Conservation (phyloP, 108 stramenopile species). For the Fragilaria radians region DNA sequence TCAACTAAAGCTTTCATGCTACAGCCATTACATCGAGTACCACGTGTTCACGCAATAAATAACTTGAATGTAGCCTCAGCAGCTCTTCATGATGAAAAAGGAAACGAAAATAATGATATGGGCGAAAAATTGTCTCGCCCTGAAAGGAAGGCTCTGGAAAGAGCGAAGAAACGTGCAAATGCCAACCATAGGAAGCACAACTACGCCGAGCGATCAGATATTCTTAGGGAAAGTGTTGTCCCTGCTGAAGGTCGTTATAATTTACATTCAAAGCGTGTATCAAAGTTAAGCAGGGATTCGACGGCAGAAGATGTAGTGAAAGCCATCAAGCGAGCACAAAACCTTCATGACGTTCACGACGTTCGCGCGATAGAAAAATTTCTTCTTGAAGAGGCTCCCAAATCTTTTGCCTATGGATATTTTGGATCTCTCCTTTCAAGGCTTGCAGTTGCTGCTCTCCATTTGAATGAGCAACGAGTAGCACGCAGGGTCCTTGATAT, state of each 20-base stretch:
- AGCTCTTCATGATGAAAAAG: not conserved
- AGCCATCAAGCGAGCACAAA: conserved; percentile 72
- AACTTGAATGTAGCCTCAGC: not conserved
- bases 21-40: no score
- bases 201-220: conserved; percentile 1
- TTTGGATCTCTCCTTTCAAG: conserved; percentile 71
- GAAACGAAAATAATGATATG: not conserved
- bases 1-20: no score
- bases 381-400: conserved; percentile 59
- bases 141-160: conserved; percentile 54
- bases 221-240: not conserved
- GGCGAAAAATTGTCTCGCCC: conserved; percentile 28
- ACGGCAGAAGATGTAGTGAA: conserved; percentile 67
- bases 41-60: no score
- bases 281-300: conserved; percentile 33
- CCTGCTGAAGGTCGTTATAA: conserved; percentile 2
- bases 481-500: conserved; percentile 57
- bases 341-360: conserved; percentile 64
- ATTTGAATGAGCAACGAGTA: conserved; percentile 51
- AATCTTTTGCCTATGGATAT: conserved; percentile 61
- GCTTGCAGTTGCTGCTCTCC: conserved; percentile 75
- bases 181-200: conserved; percentile 3
- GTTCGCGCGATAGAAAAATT: conserved; percentile 58
- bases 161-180: conserved; percentile 23
- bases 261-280: conserved; percentile 42